Evolutionary conservation across 805 yeast species (phyloP), one percentile per base, ranked within the genome.

Genomic region (Myxozyma melibiosi): DNA sequence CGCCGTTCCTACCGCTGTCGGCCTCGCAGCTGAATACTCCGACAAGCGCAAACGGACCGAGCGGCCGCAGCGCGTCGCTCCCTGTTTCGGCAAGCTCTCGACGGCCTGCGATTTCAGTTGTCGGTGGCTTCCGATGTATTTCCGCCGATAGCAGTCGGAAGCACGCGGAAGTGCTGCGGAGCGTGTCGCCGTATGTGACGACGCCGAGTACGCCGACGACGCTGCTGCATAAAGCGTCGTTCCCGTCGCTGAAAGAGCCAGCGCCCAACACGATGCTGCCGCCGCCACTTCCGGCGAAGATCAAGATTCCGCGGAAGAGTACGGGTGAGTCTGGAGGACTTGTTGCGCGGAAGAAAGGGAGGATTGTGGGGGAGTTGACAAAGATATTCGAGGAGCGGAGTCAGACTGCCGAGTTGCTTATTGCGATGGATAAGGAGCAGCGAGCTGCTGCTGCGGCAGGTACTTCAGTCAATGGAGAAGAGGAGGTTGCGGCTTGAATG

Each of bases 381-480:
- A 33, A 46, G 22, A 51, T 62, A 9, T 62, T 62, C 33, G 66
- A 62, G 35, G 66, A 62, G 51, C 51, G 66, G 22, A 57, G 63
- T 31, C 62, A 61, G 57, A 60, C 60, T 25, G 65, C 61, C 4
- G 55, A 53, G 48, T 31, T 58, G 37, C 47, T 62, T 27, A 54
- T 57, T 37, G 61, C 51, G 41, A 33, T 60, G 48, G 62, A 48
- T 38, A 24, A 22, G 20, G 38, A 48, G 43, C 34, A 37, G 52
- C 40, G 38, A 35, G 51, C 13, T 9, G 16, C 40, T 11, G 28
- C 35, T 4, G n/a, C 25, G 6, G 51, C 13, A n/a, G 16, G 51
- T 11, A 44, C 35, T 4, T 28, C 25, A 14, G 28, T 25, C 16
- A 20, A 9, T 6, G 48, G 38, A 22, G 11, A 22, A 16, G 47